Percentiles rank a stretch among this genome's conserved stretches.
Evolutionary conservation across 257 asterid species (phyloP).

Genomic region (Plectranthus barbatus): DNA sequence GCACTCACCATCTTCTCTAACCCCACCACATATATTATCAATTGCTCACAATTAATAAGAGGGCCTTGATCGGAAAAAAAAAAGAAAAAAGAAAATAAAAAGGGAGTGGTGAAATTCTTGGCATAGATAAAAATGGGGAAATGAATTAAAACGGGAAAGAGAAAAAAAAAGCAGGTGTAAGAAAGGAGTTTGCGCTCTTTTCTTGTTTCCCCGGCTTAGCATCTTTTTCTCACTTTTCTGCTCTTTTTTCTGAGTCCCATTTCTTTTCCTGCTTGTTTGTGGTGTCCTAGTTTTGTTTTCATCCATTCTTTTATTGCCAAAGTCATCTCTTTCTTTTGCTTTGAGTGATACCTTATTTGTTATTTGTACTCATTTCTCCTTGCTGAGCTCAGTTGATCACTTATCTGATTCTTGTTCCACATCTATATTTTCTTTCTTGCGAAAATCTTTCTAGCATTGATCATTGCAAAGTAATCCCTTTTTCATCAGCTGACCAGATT

Average conservation of each 20-base stretch:
- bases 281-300: constrained; percentile 5
- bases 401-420: constrained; percentile 27
- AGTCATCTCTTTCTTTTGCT: constrained; percentile 20
- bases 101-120: neutral
- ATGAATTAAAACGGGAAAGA: neutral
- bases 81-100: constrained; percentile 13
- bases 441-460: constrained; percentile 31
- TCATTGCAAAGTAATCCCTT: constrained; percentile 32
- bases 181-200: constrained; percentile 38
- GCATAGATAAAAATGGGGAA: constrained; percentile 7
- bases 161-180: constrained; percentile 30
- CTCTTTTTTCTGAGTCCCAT: constrained; percentile 33
- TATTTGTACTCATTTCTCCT: constrained; percentile 41
- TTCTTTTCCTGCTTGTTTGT: constrained; percentile 31
- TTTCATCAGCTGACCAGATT: constrained; percentile 20
- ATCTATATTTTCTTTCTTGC: neutral
- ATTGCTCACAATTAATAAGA: constrained; percentile 30
- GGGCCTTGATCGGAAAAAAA: constrained; percentile 30
- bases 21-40: constrained; percentile 60
- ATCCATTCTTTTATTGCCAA: constrained; percentile 5
- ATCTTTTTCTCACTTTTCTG: constrained; percentile 44
- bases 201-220: constrained; percentile 64
- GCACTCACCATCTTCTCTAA: constrained; percentile 4
- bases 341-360: constrained; percentile 28
- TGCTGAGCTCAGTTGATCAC: constrained; percentile 19